Base-by-base conservation (phyloP, 345 rosid genomes). In the Abelmoschus esculentus region DNA sequence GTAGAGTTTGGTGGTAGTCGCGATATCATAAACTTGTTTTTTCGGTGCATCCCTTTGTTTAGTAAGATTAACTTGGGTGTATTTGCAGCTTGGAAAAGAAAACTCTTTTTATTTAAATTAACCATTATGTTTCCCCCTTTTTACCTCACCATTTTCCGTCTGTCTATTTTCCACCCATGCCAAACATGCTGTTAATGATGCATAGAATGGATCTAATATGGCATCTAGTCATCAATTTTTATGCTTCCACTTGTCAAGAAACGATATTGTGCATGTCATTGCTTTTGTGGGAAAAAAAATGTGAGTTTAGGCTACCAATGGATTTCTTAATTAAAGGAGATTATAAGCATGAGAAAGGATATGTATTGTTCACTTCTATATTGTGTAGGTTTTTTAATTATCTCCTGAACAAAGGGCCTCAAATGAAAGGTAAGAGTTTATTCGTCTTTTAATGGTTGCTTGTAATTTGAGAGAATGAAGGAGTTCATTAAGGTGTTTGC, bases 371-470 rank as follows among this genome's bases (percentile, higher is more conserved):
- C 53, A 26, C 52, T 38, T 73, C 19, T n/a, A 61, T 64, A 6
- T n/a, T 57, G 67, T 14, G 22, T 71, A 36, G 56, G 31, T 18
- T 53, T 22, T 73, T 19, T 61, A 31, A 58, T 49, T 26, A 63
- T 70, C 53, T 46, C 31, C 36, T 3, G 54, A 42, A 5, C 42
- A 49, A 50, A 49, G 70, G 70, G 28, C 50, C 61, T 67, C 1
- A 5, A 22, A 67, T 18, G 14, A 28, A 62, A 53, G 78, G 70
- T 58, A 56, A 17, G 73, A 42, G 40, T 66, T 58, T 42, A 29
- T 31, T 65, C 3, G 10, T 55, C 10, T 44, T 17, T 54, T 57
- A 57, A 64, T 49, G 22, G 67, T 61, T 74, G 56, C 3, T 52
- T 53, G 14, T 28, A 31, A 55, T 15, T 18, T 70, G 9, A 12